Conservation (phyloP, 169 alveolate species). For the Plasmodium relictum region DNA sequence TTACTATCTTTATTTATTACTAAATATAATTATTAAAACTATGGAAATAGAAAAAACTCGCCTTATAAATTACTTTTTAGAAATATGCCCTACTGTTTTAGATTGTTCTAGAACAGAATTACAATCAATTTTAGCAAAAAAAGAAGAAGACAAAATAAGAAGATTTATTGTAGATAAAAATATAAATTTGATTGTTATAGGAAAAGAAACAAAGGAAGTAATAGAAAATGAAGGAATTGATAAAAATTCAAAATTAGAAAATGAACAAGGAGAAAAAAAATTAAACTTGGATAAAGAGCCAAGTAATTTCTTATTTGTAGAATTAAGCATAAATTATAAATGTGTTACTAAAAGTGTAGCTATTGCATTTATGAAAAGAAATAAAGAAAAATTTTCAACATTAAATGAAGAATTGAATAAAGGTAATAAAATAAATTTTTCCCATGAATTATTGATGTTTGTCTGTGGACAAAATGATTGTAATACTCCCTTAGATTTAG, state of each 20-base stretch:
- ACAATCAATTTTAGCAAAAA: slow-evolving; percentile 83
- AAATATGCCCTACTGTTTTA: slow-evolving; percentile 87
- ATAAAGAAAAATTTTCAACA: slow-evolving; percentile 55
- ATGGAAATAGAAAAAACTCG: slow-evolving; percentile 85
- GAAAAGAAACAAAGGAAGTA: slow-evolving; percentile 80
- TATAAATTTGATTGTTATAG: slow-evolving; percentile 83
- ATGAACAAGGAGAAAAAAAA: slow-evolving; percentile 14
- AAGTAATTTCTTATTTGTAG: slow-evolving; percentile 55
- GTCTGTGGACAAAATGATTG: slow-evolving; percentile 75
- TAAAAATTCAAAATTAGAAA: slow-evolving; percentile 24
- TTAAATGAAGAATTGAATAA: slow-evolving; percentile 27
- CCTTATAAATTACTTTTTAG: slow-evolving; percentile 85
- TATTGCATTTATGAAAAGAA: slow-evolving; percentile 76
- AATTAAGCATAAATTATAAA: slow-evolving; percentile 62
- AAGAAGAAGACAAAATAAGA: slow-evolving; percentile 82
- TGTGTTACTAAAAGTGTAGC: slow-evolving; percentile 73
- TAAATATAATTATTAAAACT: neutral
- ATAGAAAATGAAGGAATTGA: slow-evolving; percentile 21
- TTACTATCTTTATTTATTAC: no score
- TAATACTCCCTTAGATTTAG: slow-evolving; percentile 75
- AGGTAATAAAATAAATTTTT: slow-evolving; percentile 61
- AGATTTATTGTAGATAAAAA: slow-evolving; percentile 84
- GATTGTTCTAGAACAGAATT: slow-evolving; percentile 87
- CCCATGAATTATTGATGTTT: slow-evolving; percentile 73
- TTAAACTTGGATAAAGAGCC: slow-evolving; percentile 31